Conservation (phyloP, 495 filamentous ascomycete genomes). For the Hypoxylon subgilvum region DNA sequence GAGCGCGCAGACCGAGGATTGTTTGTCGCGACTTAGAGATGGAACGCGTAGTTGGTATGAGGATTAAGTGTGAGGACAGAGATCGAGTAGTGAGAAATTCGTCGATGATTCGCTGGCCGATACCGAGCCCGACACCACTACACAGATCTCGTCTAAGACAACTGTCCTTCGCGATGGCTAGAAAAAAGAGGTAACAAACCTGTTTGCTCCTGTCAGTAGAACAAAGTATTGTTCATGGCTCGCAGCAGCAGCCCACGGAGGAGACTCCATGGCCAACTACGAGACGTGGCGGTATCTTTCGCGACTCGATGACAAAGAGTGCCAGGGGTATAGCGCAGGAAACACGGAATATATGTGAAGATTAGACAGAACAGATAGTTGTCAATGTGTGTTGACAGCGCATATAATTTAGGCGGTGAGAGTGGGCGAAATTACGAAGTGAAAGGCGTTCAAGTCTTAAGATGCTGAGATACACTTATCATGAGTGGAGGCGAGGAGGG, state of each 20-base stretch:
- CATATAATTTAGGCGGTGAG: conserved; percentile 27
- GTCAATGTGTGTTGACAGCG: background rate
- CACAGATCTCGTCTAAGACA: conserved; percentile 30
- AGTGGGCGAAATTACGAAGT: conserved; percentile 10
- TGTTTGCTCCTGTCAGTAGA: conserved; percentile 77
- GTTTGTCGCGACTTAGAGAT: conserved; percentile 65
- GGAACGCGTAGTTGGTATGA: conserved; percentile 71
- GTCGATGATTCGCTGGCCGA: conserved; percentile 84
- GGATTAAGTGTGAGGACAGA: conserved; percentile 63
- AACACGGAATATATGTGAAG: background rate
- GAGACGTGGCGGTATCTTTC: background rate
- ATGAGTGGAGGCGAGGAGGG: conserved; percentile 20
- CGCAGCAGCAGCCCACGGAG: conserved; percentile 59
- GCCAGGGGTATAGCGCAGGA: no score
- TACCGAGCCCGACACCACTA: conserved; percentile 89
- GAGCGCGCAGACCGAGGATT: conserved; percentile 56
- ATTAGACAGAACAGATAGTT: background rate
- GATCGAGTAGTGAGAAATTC: conserved; percentile 79
- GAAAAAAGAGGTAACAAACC: conserved; percentile 51
- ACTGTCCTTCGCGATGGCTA: conserved; percentile 1
- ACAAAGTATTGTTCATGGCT: conserved; percentile 57
- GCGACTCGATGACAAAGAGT: no score
- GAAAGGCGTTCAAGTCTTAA: background rate
- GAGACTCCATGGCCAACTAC: conserved; percentile 44
- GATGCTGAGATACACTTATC: conserved; percentile 8